Conservation (phyloP, 352 stramenopile genomes). For the Globisporangium iwayamae region DNA sequence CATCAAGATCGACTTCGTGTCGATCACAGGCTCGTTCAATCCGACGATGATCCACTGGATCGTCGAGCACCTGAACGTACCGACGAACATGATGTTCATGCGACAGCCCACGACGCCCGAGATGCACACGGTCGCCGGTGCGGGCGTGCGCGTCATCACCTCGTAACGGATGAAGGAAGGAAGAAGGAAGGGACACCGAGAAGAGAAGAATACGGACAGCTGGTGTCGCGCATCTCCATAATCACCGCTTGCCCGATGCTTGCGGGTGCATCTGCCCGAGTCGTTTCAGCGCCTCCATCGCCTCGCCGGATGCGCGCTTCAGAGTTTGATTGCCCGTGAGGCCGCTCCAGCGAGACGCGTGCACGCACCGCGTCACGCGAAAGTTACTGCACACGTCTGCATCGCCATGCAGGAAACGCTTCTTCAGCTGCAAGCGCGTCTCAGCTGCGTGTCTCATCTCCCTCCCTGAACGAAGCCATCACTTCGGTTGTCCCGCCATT, state of each 20-base stretch:
- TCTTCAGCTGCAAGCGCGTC: background rate
- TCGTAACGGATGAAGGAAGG: constrained; percentile 34
- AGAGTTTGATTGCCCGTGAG: no score
- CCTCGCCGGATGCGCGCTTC: no score
- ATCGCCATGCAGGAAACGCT: background rate
- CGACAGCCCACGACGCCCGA: constrained; percentile 61
- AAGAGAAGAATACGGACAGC: background rate
- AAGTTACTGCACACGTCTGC: no score
- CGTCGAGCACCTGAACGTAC: constrained; percentile 51
- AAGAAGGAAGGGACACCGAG: constrained; percentile 16
- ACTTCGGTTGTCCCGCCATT: background rate
- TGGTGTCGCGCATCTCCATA: background rate
- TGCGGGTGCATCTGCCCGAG: background rate
- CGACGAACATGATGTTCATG: constrained; percentile 87
- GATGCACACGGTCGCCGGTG: constrained; percentile 65
- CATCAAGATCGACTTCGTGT: constrained; percentile 77
- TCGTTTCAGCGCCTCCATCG: background rate
- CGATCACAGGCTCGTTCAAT: constrained; percentile 49
- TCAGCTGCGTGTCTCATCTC: background rate
- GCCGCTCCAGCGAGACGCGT: no score
- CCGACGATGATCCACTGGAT: constrained; percentile 77
- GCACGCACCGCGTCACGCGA: no score
- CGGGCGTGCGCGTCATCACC: constrained; percentile 85
- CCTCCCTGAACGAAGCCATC: background rate
- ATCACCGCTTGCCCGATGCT: background rate